Evolutionary conservation across 352 stramenopile genomes (phyloP).

Genomic region (Phytophthora citricola): DNA sequence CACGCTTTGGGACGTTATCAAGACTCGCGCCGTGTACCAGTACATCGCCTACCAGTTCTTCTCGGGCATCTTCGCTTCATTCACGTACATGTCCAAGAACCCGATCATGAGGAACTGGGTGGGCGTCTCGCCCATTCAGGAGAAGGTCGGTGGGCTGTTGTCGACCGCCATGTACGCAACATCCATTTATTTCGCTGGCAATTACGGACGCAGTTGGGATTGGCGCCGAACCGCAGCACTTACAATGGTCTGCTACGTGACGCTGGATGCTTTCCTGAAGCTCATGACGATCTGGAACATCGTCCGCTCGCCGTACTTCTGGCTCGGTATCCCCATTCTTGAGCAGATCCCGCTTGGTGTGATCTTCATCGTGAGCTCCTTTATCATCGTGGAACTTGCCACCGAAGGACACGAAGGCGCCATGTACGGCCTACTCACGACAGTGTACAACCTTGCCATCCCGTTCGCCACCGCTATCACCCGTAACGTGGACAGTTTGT

Average conservation of each 20-base stretch:
- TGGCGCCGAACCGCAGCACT: slow-evolving; percentile 49
- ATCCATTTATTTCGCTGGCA: slow-evolving; percentile 58
- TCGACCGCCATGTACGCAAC: slow-evolving; percentile 42
- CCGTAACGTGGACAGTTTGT: slow-evolving; percentile 50
- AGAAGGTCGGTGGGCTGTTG: slow-evolving; percentile 49
- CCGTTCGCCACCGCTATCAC: slow-evolving; percentile 56
- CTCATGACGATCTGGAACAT: slow-evolving; percentile 61
- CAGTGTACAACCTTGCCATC: slow-evolving; percentile 56
- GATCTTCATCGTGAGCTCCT: slow-evolving; percentile 63
- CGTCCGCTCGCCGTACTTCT: slow-evolving; percentile 59
- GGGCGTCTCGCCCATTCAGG: slow-evolving; percentile 41
- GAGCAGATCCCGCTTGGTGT: slow-evolving; percentile 57
- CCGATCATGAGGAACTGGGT: slow-evolving; percentile 58
- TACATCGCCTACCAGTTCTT: slow-evolving; percentile 53
- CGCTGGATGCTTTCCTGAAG: slow-evolving; percentile 48
- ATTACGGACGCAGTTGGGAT: slow-evolving; percentile 61
- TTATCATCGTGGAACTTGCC: slow-evolving; percentile 67
- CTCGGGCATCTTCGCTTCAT: slow-evolving; percentile 44
- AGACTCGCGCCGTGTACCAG: slow-evolving; percentile 58
- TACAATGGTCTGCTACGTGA: slow-evolving; percentile 42
- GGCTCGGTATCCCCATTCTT: slow-evolving; percentile 48
- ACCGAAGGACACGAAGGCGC: slow-evolving; percentile 64
- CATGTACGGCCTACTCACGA: slow-evolving; percentile 72
- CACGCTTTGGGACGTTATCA: slow-evolving; percentile 52
- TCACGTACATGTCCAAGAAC: slow-evolving; percentile 49